Base-by-base conservation (phyloP, 2,329 filamentous ascomycete species). In the Scortechinia acanthostroma region DNA sequence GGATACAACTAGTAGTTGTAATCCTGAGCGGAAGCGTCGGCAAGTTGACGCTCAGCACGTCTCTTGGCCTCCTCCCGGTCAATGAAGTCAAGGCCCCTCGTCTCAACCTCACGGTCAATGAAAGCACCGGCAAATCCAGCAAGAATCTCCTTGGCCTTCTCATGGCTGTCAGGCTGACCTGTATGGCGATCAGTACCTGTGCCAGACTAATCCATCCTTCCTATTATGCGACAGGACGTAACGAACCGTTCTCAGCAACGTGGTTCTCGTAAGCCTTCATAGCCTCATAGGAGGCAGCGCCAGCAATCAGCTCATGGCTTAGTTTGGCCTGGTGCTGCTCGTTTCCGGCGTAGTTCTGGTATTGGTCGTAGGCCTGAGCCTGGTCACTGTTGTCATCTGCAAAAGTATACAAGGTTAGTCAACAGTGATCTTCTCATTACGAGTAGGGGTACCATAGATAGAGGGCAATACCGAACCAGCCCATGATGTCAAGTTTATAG, bases 111-210 rank as follows among this genome's bases (percentile, higher is more conserved):
- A n/a, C 22, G 17, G 22, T 43, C 42, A 21, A 22, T 43, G 17
- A 22, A 43, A n/a, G 17, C 42, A 33, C 17, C 42, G 15, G 42
- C 42, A 15, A 43, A 21, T 6, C 17, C 42, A 21, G 42, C 42
- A 43, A 43, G 17, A 15, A 43, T 35, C 22, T 43, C 42, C 22
- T 43, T 43, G 22, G 42, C 42, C 17, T 22, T 43, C 22, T 33
- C 42, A 21, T 43, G 42, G 42, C 37, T 42, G 10, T 42, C n/a
- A 17, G 37, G 25, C 25, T 30, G 10, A n/a, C 25, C 25, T 30
- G 25, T 30, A n/a, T 10, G 25, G n/a, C n/a, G n/a, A 30, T 30
- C n/a, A n/a, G n/a, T n/a, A n/a, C n/a, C n/a, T n/a, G n/a, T n/a
- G n/a, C n/a, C n/a, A n/a, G n/a, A n/a, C n/a, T n/a, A n/a, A n/a